Evolutionary conservation across 1,139 yeast species (phyloP), one percentile per base, ranked within the genome.

Genomic region (Candida frijolesensis): DNA sequence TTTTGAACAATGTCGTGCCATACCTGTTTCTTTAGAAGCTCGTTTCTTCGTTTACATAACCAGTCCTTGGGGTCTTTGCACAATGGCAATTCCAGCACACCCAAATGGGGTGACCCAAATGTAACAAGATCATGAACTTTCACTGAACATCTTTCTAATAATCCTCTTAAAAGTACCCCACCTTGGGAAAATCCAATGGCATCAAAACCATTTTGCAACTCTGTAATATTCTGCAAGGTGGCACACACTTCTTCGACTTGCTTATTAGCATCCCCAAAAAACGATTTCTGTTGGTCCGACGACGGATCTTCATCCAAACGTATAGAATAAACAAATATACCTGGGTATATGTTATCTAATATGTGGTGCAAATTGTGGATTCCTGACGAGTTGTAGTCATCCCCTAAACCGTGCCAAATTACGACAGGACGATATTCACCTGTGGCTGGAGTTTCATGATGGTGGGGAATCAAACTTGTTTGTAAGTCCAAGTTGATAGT

Each of bases 391-490:
- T 86, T 80, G 61, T 84, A 88, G 16, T 80, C 75, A 63, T 89
- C 96, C 0, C 96, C 95, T 60, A 89, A 75, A 0, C 96, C 96
- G 60, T 89, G 96, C 96, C 96, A 89, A 41, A 89, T 61, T 2
- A 89, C 89, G 2, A 88, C 78, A 0, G 92, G 91, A 44, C 65
- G 55, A 41, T 43, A 51, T 10, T 22, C 15, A 2, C 22, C 32
- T n/a, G 39, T 40, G 22, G 18, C 18, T 9, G 41, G 41, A 18
- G 41, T 8, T n/a, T 37, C 25, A 19, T 19, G 22, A 11, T 18
- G 12, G 22, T 16, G 18, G 9, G 18, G 2, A 11, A 37, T 37
- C n/a, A 18, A 12, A 37, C 7, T 22, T 6, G 16, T 10, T 18
- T 42, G 45, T 19, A 15, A 2, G 14, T 16, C 37, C 15, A 42